Evolutionary conservation across 179 eudicot species (phyloP).

Genomic region (Vitellaria paradoxa): DNA sequence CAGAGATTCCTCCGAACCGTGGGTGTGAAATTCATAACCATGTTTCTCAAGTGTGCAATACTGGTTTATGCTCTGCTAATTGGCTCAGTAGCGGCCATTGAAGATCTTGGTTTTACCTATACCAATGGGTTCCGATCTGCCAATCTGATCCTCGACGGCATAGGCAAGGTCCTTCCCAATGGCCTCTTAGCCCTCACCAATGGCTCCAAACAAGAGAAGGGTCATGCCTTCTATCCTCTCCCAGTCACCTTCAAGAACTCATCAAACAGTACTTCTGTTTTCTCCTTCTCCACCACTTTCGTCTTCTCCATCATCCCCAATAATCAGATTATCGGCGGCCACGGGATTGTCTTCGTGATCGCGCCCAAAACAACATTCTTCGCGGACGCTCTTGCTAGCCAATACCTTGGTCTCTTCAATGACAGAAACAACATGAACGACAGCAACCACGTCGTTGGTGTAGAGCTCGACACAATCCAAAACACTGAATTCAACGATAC

Average conservation of each 20-base stretch:
- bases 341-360: constrained; percentile 42
- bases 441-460: constrained; percentile 36
- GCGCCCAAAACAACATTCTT: constrained; percentile 24
- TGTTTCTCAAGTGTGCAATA: neutral
- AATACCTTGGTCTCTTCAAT: constrained; percentile 35
- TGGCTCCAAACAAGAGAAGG: constrained; percentile 10
- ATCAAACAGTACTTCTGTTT: constrained; percentile 11
- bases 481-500: constrained; percentile 15
- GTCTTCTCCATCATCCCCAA: constrained; percentile 30
- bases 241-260: constrained; percentile 33
- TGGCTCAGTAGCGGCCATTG: neutral
- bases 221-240: constrained; percentile 34
- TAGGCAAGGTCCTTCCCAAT: constrained; percentile 14
- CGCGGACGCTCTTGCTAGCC: constrained; percentile 15
- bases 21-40: neutral
- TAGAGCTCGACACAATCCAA: constrained; percentile 34
- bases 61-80: neutral
- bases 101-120: constrained; percentile 13
- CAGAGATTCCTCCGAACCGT: too few species aligned
- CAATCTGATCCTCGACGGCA: constrained; percentile 24
- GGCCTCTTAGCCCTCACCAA: constrained; percentile 23
- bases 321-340: constrained; percentile 30
- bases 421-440: constrained; percentile 22
- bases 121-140: constrained; percentile 22
- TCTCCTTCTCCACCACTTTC: constrained; percentile 42